Base-by-base conservation (phyloP, 1,284 basidiomycete species). In the Takashimella koratensis region DNA sequence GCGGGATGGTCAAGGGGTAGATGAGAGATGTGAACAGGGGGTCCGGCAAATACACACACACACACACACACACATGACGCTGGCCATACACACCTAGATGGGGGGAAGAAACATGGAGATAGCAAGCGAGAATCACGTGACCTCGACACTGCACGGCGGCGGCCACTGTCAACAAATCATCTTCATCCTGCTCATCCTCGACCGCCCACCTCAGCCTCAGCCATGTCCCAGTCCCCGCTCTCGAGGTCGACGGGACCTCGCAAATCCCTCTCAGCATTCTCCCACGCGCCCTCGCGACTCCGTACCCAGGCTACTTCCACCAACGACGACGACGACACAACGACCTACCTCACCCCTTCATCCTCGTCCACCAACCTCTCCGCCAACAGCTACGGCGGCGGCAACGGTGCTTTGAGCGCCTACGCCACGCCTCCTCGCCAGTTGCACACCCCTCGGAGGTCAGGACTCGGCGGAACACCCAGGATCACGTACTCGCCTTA, bases 141-240 rank as follows among this genome's bases (percentile, higher is more conserved):
- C n/a, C n/a, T n/a, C n/a, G n/a, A n/a, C n/a, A n/a, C n/a, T n/a
- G n/a, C n/a, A n/a, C n/a, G n/a, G n/a, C n/a, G n/a, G n/a, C n/a
- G n/a, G n/a, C n/a, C n/a, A n/a, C n/a, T n/a, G n/a, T n/a, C n/a
- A n/a, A n/a, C n/a, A n/a, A n/a, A n/a, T n/a, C n/a, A n/a, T n/a
- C n/a, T n/a, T n/a, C n/a, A n/a, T n/a, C n/a, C n/a, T n/a, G n/a
- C n/a, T n/a, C n/a, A n/a, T n/a, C n/a, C n/a, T n/a, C n/a, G n/a
- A n/a, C n/a, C n/a, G n/a, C n/a, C n/a, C n/a, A n/a, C n/a, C n/a
- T n/a, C n/a, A n/a, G n/a, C n/a, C n/a, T 16, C 30, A 36, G 36
- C 22, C n/a, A 73, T 74, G 71, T 74, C 71, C 11, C 70, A 72
- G 56, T 72, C 70, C n/a, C 70, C 68, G 1, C 58, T 74, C 1